Percentiles rank a stretch among this genome's conserved stretches.
These are phyloP conservation scores for Plectranthus barbatus DNA, from an alignment of 257 asterid genomes.

Conservation along the genomic window DNA sequence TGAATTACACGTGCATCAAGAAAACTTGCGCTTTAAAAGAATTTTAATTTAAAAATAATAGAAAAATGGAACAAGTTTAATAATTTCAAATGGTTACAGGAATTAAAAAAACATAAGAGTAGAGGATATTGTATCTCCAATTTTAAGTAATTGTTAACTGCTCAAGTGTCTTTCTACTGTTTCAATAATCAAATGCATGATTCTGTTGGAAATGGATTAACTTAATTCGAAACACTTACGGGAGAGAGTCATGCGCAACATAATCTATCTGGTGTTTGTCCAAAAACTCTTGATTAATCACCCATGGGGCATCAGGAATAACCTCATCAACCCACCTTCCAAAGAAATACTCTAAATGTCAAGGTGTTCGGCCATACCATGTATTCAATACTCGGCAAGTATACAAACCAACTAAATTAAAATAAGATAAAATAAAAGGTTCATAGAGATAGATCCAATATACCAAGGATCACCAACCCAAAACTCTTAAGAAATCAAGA, in stretches of 20 bases:
- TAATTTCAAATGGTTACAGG: background rate
- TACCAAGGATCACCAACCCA: background rate
- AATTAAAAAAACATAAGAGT: background rate
- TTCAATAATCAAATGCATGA: background rate
- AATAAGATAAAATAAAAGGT: background rate
- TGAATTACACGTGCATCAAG: too few relatives aligned
- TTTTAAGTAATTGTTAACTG: background rate
- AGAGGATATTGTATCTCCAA: background rate
- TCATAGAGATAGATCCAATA: background rate
- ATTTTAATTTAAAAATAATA: background rate
- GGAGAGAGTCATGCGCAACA: conserved; percentile 97
- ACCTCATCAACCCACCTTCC: conserved; percentile 99
- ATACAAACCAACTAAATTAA: too few relatives aligned
- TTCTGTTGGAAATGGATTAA: background rate
- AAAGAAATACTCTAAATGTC: conserved; percentile 1
- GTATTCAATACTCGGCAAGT: background rate
- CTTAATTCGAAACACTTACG: conserved; percentile 7
- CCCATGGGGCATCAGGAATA: too few relatives aligned
- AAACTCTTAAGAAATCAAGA: background rate
- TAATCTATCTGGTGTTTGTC: conserved; percentile 77
- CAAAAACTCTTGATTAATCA: conserved; percentile 75
- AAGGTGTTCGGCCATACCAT: background rate
- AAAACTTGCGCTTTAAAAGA: background rate
- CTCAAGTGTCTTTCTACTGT: background rate
- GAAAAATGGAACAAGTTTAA: background rate